These are phyloP conservation scores for Martiniozyma asiatica DNA, from an alignment of 1,139 yeast species.

Conservation along the genomic window DNA sequence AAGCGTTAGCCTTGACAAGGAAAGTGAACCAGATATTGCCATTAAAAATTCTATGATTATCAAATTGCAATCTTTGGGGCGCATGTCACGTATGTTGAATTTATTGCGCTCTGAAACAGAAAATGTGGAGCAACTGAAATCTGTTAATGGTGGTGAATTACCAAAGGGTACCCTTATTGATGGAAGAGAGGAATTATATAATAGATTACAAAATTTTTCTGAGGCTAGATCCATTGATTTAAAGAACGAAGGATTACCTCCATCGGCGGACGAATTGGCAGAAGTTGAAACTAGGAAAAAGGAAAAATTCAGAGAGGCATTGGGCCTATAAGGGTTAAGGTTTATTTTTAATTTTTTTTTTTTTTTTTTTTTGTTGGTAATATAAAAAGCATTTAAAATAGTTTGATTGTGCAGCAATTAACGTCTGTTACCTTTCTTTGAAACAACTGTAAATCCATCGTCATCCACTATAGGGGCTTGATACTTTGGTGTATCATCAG, in stretches of 20 bases:
- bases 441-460: slow-evolving; percentile 86
- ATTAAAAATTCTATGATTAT: slow-evolving; percentile 55
- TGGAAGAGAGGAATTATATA: slow-evolving; percentile 69
- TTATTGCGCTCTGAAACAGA: slow-evolving; percentile 84
- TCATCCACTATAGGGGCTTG: slow-evolving; percentile 71
- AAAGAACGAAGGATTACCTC: slow-evolving; percentile 80
- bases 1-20: neutral
- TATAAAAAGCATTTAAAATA: too few relatives aligned
- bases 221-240: slow-evolving; percentile 73
- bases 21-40: neutral
- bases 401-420: too few relatives aligned
- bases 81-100: slow-evolving; percentile 86
- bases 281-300: too few relatives aligned
- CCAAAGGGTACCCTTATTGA: slow-evolving; percentile 64
- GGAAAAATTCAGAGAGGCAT: too few relatives aligned
- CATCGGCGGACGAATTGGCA: too few relatives aligned
- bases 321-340: too few relatives aligned
- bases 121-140: slow-evolving; percentile 51
- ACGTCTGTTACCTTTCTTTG: slow-evolving; percentile 36
- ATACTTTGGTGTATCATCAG: slow-evolving; percentile 10
- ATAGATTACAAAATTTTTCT: slow-evolving; percentile 58
- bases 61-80: slow-evolving; percentile 86
- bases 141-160: slow-evolving; percentile 53
- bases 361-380: too few relatives aligned
- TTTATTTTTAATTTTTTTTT: too few relatives aligned